Evolutionary conservation across 2,329 filamentous ascomycete species (phyloP), one percentile per base, ranked within the genome.

Genomic region (Acrodontium crateriforme): DNA sequence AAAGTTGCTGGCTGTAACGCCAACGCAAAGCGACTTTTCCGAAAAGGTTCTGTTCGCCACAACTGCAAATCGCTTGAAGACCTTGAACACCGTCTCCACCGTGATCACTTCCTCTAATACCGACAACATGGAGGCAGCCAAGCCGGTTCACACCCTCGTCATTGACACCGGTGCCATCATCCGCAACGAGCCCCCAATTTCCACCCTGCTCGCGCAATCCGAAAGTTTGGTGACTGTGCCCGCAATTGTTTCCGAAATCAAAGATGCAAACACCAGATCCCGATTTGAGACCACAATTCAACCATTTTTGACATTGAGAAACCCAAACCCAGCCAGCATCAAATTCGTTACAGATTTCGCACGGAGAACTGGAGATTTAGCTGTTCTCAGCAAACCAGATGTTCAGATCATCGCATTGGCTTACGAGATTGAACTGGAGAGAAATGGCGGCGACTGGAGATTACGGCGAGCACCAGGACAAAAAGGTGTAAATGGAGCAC

Each of bases 161-260:
- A 68, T 98, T 41, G 89, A 98, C 51, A 79, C 89, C 3, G 87
- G 85, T 15, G 84, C 87, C 6, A 74, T 98, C 35, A 85, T 98
- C 54, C 87, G 87, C 52, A 94, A 94, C 58, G 78, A 89, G 39
- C 83, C 87, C 9, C 65, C 81, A 8, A 71, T 89, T 14, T 91
- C 82, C 24, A 82, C 79, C 0, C 71, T 98, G 8, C 63, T 93
- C 28, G 67, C 71, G 19, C 74, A 82, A 50, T 75, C 83, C 25
- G 76, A 89, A 46, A 62, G 68, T 34, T 66, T 94, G 22, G 72
- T 84, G 46, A 94, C 84, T 1, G 79, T 87, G 0, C 84, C 85
- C 1, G 75, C 78, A 6, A 83, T 98, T 31, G 64, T 95, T 16
- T 68, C 74, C 28, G 89, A 98, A 61, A 92, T 93, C 40, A 63